Evolutionary conservation across 148 eudicot genomes (phyloP), one percentile per base, ranked within the genome.

Genomic region (Polygonum aviculare): DNA sequence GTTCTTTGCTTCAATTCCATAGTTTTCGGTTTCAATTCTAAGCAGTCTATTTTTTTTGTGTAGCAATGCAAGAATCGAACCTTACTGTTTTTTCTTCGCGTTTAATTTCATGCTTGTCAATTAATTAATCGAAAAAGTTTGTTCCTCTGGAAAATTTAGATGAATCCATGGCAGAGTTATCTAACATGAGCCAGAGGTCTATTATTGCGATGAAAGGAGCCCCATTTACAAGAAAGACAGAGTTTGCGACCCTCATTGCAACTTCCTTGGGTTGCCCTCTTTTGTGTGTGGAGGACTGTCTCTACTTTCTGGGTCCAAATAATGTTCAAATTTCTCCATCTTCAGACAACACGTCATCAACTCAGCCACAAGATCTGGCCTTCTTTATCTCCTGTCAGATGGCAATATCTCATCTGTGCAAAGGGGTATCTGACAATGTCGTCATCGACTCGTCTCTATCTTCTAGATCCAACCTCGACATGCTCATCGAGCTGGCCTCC

Each of bases 401-500:
- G 15, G 38, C 69, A 26, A 11, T 0, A 62, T 26, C 38, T 4
- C 69, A 62, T 62, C 39, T 62, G 5, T 62, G 3, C 4, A 31
- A 3, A 62, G 38, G 39, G 0, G 16, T 31, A 1, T 22, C 12
- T 10, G 39, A 62, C 5, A 31, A 26, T 5, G 39, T 62, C 3
- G 69, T 62, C 38, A 62, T 62, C 39, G 69, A 62, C 39, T 62
- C 39, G 39, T 36, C 69, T 62, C 69, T 62, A 36, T 62, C 40
- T 11, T 62, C 38, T 26, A 39, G 6, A 1, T 31, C 39, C 3
- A 36, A 62, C 38, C 15, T 62, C 15, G 38, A 62, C 11, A 1
- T 7, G 38, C 39, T 62, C 38, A 3, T 62, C 69, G 12, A 11
- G 5, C 5, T 62, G 38, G 16, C 69, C 39, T 62, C 69, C 0